Conservation (phyloP, 345 rosid genomes). For the Crucihimalaya himalaica region DNA sequence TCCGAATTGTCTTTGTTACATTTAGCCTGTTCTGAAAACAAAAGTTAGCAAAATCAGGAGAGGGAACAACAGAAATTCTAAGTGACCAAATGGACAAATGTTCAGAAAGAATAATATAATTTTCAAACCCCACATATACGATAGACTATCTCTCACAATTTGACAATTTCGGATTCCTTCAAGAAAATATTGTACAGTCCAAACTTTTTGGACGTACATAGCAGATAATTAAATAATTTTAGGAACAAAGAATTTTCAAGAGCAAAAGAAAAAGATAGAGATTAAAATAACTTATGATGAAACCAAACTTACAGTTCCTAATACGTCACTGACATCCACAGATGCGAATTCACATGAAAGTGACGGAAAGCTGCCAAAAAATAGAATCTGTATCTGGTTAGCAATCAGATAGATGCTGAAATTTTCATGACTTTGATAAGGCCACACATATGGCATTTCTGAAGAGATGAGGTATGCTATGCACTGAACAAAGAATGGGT, state of each 20-base stretch:
- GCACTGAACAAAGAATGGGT: neutral
- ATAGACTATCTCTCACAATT: neutral
- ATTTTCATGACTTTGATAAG: neutral
- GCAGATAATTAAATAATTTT: neutral
- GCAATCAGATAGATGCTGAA: slow-evolving; percentile 25
- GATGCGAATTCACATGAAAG: slow-evolving; percentile 99
- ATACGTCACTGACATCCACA: slow-evolving; percentile 86
- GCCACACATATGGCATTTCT: neutral
- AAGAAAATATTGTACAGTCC: slow-evolving; percentile 2
- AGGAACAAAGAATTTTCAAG: neutral
- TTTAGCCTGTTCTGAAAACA: slow-evolving; percentile 93
- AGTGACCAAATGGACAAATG: neutral
- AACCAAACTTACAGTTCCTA: slow-evolving; percentile 94
- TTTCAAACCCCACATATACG: neutral
- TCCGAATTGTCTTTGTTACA: slow-evolving; percentile 90
- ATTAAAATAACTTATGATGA: slow-evolving; percentile 10
- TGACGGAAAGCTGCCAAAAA: slow-evolving; percentile 78
- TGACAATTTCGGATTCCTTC: slow-evolving; percentile 5
- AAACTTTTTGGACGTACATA: slow-evolving; percentile 2
- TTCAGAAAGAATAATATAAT: neutral
- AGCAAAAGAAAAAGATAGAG: neutral
- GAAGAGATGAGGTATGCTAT: neutral
- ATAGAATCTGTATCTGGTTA: slow-evolving; percentile 33
- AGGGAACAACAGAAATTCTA: neutral
- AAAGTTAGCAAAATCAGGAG: slow-evolving; percentile 38